Conservation (phyloP, 1,284 basidiomycete species). For the Boletus albobrunnescens region DNA sequence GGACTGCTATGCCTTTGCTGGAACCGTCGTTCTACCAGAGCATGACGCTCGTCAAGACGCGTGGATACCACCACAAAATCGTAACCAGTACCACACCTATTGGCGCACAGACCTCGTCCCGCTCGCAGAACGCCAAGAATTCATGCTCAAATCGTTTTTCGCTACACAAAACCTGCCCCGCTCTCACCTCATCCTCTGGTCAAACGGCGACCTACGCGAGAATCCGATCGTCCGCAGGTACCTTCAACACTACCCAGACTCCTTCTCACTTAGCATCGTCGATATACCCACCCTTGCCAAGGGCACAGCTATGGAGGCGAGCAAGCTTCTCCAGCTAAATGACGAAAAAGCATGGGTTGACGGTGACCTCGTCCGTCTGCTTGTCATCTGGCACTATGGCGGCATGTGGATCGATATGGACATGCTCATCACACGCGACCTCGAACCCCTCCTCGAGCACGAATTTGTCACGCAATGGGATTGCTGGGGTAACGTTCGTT, state of each 20-base stretch:
- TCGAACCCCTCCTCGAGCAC: constrained; percentile 79
- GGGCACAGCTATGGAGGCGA: constrained; percentile 73
- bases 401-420: constrained; percentile 98
- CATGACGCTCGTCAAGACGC: constrained; percentile 8
- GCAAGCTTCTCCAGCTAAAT: constrained; percentile 50
- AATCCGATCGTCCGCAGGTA: constrained; percentile 65
- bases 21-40: constrained; percentile 52
- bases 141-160: constrained; percentile 86
- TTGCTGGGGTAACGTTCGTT: constrained; percentile 69
- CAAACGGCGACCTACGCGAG: constrained; percentile 69
- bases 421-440: constrained; percentile 78
- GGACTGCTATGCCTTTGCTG: constrained; percentile 86
- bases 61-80: constrained; percentile 39
- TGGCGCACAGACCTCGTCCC: constrained; percentile 83
- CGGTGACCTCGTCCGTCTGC: constrained; percentile 80
- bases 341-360: constrained; percentile 90
- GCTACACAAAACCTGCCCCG: constrained; percentile 74
- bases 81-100: constrained; percentile 79
- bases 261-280: constrained; percentile 66
- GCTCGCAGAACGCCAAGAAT: constrained; percentile 77
- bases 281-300: constrained; percentile 64
- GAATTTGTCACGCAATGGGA: constrained; percentile 97
- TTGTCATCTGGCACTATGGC: constrained; percentile 86
- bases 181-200: constrained; percentile 79
- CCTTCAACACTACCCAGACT: constrained; percentile 57